phyloP scores from a whole-genome alignment of 495 filamentous ascomycete genomes.

The Penicillium canariense region DNA sequence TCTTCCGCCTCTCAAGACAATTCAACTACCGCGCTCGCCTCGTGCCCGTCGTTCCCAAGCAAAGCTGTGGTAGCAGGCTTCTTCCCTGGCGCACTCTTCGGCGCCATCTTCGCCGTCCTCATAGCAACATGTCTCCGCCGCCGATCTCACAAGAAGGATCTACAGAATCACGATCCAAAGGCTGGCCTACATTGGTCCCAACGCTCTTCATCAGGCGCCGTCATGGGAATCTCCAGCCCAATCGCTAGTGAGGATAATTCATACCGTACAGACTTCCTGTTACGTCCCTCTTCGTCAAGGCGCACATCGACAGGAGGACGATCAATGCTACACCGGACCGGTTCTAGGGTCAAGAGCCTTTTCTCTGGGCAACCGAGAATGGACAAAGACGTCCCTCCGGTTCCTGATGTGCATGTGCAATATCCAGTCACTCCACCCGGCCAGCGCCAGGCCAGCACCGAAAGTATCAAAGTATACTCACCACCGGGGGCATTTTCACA shows the following conservation, averaged over 20 bases:
- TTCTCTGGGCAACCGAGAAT: slow-evolving; percentile 23
- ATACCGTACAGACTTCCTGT: slow-evolving; percentile 59
- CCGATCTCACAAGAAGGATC: slow-evolving; percentile 16
- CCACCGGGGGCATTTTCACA: slow-evolving; percentile 49
- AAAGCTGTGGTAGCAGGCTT: slow-evolving; percentile 59
- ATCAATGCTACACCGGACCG: slow-evolving; percentile 35
- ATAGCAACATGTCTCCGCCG: slow-evolving; percentile 43
- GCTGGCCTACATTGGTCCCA: slow-evolving; percentile 24
- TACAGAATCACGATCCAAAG: slow-evolving; percentile 16
- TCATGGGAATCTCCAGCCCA: slow-evolving; percentile 54
- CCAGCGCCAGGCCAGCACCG: slow-evolving; percentile 55
- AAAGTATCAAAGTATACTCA: slow-evolving; percentile 70
- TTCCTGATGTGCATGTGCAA: slow-evolving; percentile 8
- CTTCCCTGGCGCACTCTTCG: slow-evolving; percentile 59
- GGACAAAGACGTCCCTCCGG: slow-evolving; percentile 23
- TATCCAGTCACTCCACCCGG: slow-evolving; percentile 33
- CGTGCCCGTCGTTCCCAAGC: slow-evolving; percentile 47
- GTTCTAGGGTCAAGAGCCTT: slow-evolving; percentile 38
- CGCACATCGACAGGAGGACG: slow-evolving; percentile 27
- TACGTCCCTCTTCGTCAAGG: slow-evolving; percentile 28
- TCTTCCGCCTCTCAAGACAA: slow-evolving; percentile 19
- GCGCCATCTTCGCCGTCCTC: slow-evolving; percentile 46
- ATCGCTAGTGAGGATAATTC: slow-evolving; percentile 49
- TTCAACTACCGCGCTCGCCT: slow-evolving; percentile 10
- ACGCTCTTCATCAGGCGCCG: slow-evolving; percentile 41